Evolutionary conservation across 73 alveolate genomes (phyloP), one percentile per base, ranked within the genome.

Genomic region (Durusdinium trenchii): DNA sequence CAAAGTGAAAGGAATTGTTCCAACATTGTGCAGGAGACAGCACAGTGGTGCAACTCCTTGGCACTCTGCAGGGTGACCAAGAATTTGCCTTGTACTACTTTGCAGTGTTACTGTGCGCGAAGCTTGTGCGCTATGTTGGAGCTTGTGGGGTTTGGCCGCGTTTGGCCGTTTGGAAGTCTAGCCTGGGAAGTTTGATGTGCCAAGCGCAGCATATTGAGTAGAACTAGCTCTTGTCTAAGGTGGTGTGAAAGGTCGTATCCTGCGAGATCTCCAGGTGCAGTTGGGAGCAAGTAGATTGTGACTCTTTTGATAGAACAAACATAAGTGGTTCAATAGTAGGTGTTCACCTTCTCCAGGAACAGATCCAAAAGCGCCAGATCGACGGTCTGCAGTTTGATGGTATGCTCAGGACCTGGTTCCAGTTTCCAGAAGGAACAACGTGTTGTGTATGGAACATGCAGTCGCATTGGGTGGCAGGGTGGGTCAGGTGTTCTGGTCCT

Each of bases 1-100:
- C 43, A 3, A 42, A 28, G 42, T 67, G 36, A 32, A n/a, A 28
- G 42, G 45, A 10, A 67, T 9, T 18, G 20, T 18, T 67, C 32
- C 35, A 16, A 12, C 28, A 35, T 38, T 38, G 51, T 51, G 47
- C 85, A 91, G 98, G 98, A 91, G 98, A 69, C 98, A 1, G 87
- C 98, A 36, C 98, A 91, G 38, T 91, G 98, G 98, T 91, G 98
- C 51, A 91, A 91, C 89, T 91, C 98, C 50, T 48, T 91, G 69
- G 98, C 98, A 23, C 98, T 91, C 47, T 91, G 98, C 45, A 35
- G 45, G 78, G 76, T 48, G 40, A 69, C 35, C 50, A 83, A 64
- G 7, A 26, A 6, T 26, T 12, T 43, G 42, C 50, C 30, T 18
- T 7, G 35, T 40, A 6, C 52, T 23, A 60, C 73, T 32, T 60